Conservation (phyloP, 192 early-diverging fungal genomes). For the Entophlyctis luteolus region DNA sequence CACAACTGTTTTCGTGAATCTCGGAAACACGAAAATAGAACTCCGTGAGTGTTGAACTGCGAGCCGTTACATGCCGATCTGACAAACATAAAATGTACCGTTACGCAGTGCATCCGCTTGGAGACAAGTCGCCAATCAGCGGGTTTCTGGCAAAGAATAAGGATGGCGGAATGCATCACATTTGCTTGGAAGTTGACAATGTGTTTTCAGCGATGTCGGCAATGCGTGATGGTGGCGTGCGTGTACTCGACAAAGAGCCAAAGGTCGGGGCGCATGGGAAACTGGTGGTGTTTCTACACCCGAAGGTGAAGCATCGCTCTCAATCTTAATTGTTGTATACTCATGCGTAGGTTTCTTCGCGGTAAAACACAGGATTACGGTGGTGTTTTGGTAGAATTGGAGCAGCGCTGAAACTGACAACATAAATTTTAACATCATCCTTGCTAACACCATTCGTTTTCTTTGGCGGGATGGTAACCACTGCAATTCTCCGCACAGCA, state of each 20-base stretch:
- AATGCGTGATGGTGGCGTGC: conserved; percentile 59
- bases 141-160: conserved; percentile 77
- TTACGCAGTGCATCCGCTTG: conserved; percentile 58
- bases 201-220: conserved; percentile 63
- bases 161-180: conserved; percentile 77
- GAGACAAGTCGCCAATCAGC: conserved; percentile 71
- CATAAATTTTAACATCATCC: too few species aligned
- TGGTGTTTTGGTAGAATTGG: conserved; percentile 74
- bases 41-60: conserved; percentile 39
- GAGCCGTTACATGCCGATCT: not conserved
- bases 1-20: conserved; percentile 78
- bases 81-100: not conserved
- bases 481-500: too few species aligned
- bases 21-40: conserved; percentile 86
- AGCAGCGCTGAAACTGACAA: conserved; percentile 38
- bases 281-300: conserved; percentile 77
- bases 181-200: conserved; percentile 75
- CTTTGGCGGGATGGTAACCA: too few species aligned
- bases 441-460: too few species aligned
- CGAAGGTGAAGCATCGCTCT: conserved; percentile 56
- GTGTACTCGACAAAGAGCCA: conserved; percentile 64
- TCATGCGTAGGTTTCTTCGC: too few species aligned
- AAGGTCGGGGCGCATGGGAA: conserved; percentile 80
- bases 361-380: conserved; percentile 53
- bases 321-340: too few species aligned